phyloP scores from a whole-genome alignment of 257 asterid genomes.

The Lavandula angustifolia region DNA sequence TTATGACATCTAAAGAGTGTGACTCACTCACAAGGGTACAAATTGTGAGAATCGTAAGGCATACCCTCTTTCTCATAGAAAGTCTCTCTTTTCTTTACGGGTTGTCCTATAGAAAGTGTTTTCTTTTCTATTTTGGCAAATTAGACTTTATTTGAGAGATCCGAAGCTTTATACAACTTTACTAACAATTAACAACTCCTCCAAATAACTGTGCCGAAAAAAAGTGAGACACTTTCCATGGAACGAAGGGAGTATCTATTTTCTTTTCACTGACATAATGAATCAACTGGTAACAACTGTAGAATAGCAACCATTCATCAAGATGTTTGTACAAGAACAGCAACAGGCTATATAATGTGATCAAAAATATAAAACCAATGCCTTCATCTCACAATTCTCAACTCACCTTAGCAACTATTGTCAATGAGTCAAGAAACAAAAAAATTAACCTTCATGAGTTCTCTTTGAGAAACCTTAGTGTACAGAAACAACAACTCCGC shows the following conservation, averaged over 20 bases:
- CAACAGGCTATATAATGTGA: constrained; percentile 23
- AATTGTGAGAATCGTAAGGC: neutral
- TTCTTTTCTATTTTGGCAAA: too few species aligned
- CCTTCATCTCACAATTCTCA: constrained; percentile 5
- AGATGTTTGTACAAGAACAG: constrained; percentile 25
- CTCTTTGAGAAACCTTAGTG: constrained; percentile 13
- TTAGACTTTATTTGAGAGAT: too few species aligned
- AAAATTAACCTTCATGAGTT: constrained; percentile 19
- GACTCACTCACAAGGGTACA: neutral
- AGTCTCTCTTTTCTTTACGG: too few species aligned
- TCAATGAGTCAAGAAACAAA: constrained; percentile 41
- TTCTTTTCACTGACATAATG: too few species aligned
- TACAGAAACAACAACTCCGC: constrained; percentile 26
- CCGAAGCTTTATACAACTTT: too few species aligned
- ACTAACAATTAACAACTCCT: too few species aligned
- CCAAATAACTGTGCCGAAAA: too few species aligned
- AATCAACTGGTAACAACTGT: neutral
- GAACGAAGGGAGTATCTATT: too few species aligned
- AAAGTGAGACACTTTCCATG: too few species aligned
- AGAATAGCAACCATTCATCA: constrained; percentile 5
- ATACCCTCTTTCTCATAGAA: too few species aligned
- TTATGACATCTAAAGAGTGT: too few species aligned
- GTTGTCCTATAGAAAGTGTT: too few species aligned
- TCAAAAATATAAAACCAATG: constrained; percentile 3
- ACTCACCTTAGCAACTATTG: constrained; percentile 26